These are phyloP conservation scores for Podospora pseudocomata DNA, from an alignment of 495 filamentous ascomycete genomes.

Conservation along the genomic window DNA sequence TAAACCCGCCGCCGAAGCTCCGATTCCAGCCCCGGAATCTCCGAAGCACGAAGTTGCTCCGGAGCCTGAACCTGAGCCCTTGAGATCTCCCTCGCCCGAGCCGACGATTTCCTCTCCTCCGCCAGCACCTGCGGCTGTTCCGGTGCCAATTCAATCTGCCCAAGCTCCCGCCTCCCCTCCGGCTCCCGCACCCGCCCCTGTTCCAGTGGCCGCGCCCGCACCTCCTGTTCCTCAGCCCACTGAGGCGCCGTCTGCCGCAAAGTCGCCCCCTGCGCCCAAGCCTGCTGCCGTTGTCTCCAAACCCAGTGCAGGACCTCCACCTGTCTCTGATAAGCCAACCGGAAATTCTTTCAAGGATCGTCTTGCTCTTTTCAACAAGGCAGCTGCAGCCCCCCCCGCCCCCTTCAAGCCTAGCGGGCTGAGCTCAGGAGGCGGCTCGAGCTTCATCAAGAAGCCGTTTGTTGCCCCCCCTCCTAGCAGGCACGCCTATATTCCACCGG, in stretches of 20 bases:
- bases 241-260: slow-evolving; percentile 21
- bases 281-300: slow-evolving; percentile 44
- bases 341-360: slow-evolving; percentile 84
- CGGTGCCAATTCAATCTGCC: slow-evolving; percentile 35
- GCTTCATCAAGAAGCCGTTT: slow-evolving; percentile 97
- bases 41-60: slow-evolving; percentile 25
- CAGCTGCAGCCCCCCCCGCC: slow-evolving; percentile 75
- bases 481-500: slow-evolving; percentile 81
- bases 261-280: slow-evolving; percentile 44
- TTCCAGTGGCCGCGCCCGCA: slow-evolving; percentile 5
- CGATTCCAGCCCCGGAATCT: slow-evolving; percentile 56
- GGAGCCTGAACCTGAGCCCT: slow-evolving; percentile 34
- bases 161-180: slow-evolving; percentile 41
- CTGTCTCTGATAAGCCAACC: slow-evolving; percentile 72
- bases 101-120: slow-evolving; percentile 29
- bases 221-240: slow-evolving; percentile 30
- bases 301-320: slow-evolving; percentile 51
- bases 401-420: slow-evolving; percentile 77
- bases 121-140: slow-evolving; percentile 25
- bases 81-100: slow-evolving; percentile 21
- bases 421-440: slow-evolving; percentile 49
- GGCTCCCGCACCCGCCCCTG: slow-evolving; percentile 14
- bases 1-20: slow-evolving; percentile 45
- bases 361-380: slow-evolving; percentile 94
- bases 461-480: slow-evolving; percentile 92